phyloP scores from a whole-genome alignment of 768 basidiomycete genomes.

The Boletus rex-veris region DNA sequence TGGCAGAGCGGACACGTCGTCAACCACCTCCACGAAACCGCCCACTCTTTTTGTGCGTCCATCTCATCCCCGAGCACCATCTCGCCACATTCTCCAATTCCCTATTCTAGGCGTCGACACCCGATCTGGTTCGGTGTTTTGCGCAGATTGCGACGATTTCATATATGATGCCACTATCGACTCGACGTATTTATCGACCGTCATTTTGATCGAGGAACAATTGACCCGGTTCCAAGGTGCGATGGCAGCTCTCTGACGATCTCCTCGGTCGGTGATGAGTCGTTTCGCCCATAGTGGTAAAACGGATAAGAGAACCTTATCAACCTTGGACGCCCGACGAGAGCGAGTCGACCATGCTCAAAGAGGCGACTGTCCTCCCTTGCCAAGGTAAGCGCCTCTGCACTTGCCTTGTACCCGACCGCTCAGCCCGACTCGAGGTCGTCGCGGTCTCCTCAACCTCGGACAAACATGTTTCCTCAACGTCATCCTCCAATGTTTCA shows the following conservation, averaged over 20 bases:
- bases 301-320: constrained; percentile 45
- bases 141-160: constrained; percentile 70
- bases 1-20: constrained; percentile 60
- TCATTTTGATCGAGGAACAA: constrained; percentile 57
- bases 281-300: constrained; percentile 29
- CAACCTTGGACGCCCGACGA: constrained; percentile 46
- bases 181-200: constrained; percentile 39
- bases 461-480: constrained; percentile 95
- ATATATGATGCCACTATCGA: constrained; percentile 59
- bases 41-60: constrained; percentile 65
- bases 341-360: constrained; percentile 43
- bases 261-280: neutral
- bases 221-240: constrained; percentile 51
- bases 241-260: neutral
- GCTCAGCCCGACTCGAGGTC: constrained; percentile 42
- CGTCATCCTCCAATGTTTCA: constrained; percentile 83
- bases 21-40: constrained; percentile 52
- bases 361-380: constrained; percentile 49
- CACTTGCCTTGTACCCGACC: neutral
- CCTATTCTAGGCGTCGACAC: constrained; percentile 61
- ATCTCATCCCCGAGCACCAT: neutral
- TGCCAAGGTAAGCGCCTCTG: constrained; percentile 60
- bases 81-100: neutral
- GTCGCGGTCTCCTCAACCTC: constrained; percentile 83
- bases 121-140: constrained; percentile 72